Conservation (phyloP, 2,329 filamentous ascomycete genomes). For the Myriosclerotinia scirpicola region DNA sequence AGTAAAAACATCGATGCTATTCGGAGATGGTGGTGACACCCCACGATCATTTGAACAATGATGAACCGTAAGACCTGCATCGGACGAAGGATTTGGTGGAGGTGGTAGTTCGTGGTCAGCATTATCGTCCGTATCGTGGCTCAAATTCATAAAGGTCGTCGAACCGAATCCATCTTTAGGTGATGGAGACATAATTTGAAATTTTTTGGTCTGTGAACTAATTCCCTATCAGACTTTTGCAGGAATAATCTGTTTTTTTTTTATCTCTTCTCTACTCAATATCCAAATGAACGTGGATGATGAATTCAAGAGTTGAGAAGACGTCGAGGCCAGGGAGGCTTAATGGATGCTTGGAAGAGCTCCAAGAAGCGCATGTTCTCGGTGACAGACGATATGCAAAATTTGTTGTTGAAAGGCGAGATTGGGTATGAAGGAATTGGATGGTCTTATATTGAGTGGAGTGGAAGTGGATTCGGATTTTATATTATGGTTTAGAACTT, state of each 20-base stretch:
- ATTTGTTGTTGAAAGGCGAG: constrained; percentile 24
- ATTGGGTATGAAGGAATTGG: constrained; percentile 21
- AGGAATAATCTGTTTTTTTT: neutral
- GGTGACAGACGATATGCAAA: constrained; percentile 30
- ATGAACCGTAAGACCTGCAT: constrained; percentile 35
- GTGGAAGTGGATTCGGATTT: constrained; percentile 19
- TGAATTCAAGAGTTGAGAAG: constrained; percentile 26
- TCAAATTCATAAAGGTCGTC: constrained; percentile 24
- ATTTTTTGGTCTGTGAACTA: neutral
- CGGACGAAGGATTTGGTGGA: constrained; percentile 38
- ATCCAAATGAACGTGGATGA: constrained; percentile 12
- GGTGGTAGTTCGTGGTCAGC: constrained; percentile 38
- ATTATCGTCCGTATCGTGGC: constrained; percentile 39
- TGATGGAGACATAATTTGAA: constrained; percentile 9
- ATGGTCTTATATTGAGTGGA: constrained; percentile 25
- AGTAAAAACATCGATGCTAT: constrained; percentile 66
- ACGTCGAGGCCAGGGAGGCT: constrained; percentile 32
- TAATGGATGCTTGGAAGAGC: constrained; percentile 26
- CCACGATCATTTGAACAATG: constrained; percentile 33
- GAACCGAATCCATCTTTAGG: neutral
- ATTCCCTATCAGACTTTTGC: neutral
- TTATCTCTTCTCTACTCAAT: constrained; percentile 7
- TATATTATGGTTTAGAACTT: neutral
- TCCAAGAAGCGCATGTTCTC: constrained; percentile 38
- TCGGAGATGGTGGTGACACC: constrained; percentile 40